Evolutionary conservation across 345 rosid genomes (phyloP).

Genomic region (Arabis hirsuta): DNA sequence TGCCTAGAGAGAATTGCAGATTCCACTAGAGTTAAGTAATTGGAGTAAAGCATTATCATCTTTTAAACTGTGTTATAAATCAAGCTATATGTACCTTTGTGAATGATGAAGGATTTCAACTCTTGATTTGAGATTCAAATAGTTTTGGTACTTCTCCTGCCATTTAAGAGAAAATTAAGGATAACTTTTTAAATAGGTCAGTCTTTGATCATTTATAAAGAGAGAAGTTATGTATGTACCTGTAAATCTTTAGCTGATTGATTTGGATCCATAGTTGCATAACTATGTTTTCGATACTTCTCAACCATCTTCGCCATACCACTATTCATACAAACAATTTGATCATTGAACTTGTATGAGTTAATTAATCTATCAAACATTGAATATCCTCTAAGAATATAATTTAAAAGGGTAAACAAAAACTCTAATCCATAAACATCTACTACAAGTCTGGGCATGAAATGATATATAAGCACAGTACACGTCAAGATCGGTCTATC

Average conservation of each 20-base stretch:
- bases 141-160: constrained; percentile 70
- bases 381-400: background rate
- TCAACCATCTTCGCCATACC: constrained; percentile 70
- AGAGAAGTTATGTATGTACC: constrained; percentile 40
- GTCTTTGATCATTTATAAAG: constrained; percentile 25
- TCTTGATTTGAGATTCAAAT: constrained; percentile 61
- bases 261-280: constrained; percentile 52
- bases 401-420: background rate
- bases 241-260: constrained; percentile 56
- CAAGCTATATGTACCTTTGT: constrained; percentile 59
- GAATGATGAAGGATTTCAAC: constrained; percentile 66
- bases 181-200: constrained; percentile 1
- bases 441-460: no score
- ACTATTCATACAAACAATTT: constrained; percentile 30
- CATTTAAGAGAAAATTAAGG: background rate
- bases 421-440: no score
- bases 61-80: background rate
- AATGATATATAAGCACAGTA: background rate
- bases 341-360: background rate
- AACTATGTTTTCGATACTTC: constrained; percentile 62
- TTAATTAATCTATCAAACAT: constrained; percentile 2
- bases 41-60: background rate
- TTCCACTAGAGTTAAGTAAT: background rate
- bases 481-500: constrained; percentile 18
- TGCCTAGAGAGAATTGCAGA: constrained; percentile 50